A percentile compares a stretch with the other conserved stretches of the same genome.
Evolutionary conservation across 495 filamentous ascomycete species (phyloP).

Genomic region (Neurospora terricola): DNA sequence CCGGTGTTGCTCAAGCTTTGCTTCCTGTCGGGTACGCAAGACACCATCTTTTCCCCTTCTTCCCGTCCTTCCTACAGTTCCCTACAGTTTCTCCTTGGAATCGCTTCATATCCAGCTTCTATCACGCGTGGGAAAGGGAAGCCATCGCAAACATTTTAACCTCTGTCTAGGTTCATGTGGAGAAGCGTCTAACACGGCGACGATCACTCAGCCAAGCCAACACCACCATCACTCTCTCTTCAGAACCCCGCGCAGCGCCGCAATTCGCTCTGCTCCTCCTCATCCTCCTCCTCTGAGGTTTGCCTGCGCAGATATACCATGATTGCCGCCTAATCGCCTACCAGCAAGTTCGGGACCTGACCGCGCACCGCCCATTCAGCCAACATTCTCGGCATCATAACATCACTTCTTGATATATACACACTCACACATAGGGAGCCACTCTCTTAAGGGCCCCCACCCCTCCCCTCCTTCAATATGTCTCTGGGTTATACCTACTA

Average conservation of each 20-base stretch:
- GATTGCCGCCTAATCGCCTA: constrained; percentile 12
- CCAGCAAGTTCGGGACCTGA: constrained; percentile 7
- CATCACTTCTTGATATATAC: constrained; percentile 10
- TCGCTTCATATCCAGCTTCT: background rate
- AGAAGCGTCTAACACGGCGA: background rate
- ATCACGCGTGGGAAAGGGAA: background rate
- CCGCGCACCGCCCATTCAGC: constrained; percentile 3
- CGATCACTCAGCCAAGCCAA: background rate
- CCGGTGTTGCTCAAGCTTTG: background rate
- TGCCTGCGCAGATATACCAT: constrained; percentile 4
- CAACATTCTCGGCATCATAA: constrained; percentile 1
- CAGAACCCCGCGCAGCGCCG: constrained; percentile 4
- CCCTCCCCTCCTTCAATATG: constrained; percentile 16
- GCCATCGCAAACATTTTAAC: background rate
- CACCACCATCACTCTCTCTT: background rate
- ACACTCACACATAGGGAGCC: constrained; percentile 2
- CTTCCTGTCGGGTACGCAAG: background rate
- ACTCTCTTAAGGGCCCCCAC: background rate
- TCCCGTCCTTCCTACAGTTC: background rate
- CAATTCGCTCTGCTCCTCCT: background rate
- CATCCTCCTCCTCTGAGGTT: background rate
- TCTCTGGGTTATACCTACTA: constrained; percentile 21
- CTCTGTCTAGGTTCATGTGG: background rate
- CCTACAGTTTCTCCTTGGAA: background rate
- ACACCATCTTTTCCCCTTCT: background rate